These are phyloP conservation scores for Silybum marianum DNA, from an alignment of 129 eudicot genomes.

Conservation along the genomic window DNA sequence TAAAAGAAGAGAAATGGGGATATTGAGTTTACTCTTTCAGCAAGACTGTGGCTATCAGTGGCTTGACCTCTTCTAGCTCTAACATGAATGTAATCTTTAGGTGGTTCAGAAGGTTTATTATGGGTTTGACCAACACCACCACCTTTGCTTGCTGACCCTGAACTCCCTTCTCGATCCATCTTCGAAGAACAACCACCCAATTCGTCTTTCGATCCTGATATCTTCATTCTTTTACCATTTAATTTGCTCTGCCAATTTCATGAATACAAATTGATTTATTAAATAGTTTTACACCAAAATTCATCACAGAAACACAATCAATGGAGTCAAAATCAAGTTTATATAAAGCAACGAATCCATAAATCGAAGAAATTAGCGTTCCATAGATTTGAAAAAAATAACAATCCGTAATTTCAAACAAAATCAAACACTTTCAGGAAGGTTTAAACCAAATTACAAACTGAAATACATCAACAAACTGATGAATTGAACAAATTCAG, in stretches of 20 bases:
- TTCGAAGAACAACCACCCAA: slow-evolving; percentile 36
- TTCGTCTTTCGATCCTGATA: slow-evolving; percentile 45
- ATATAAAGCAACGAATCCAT: background rate
- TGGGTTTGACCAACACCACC: slow-evolving; percentile 34
- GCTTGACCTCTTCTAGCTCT: slow-evolving; percentile 99
- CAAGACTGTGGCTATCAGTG: slow-evolving; percentile 96
- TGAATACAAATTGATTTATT: background rate
- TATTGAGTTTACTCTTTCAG: slow-evolving; percentile 66
- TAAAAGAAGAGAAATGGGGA: slow-evolving; percentile 3
- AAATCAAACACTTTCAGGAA: no score
- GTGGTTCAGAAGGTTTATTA: slow-evolving; percentile 53
- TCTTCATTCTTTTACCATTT: slow-evolving; percentile 50
- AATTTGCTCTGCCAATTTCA: slow-evolving; percentile 48
- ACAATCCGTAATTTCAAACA: no score
- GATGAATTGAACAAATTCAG: background rate
- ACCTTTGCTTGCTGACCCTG: slow-evolving; percentile 48
- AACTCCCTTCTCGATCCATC: slow-evolving; percentile 52
- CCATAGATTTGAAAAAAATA: background rate
- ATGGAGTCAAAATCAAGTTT: background rate
- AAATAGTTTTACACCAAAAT: background rate
- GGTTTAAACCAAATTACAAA: background rate
- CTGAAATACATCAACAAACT: background rate
- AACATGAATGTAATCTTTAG: slow-evolving; percentile 91
- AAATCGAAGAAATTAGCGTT: background rate
- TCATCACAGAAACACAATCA: slow-evolving; percentile 1